These are phyloP conservation scores for Penicillium freii DNA, from an alignment of 2,329 filamentous ascomycete species.

Conservation along the genomic window DNA sequence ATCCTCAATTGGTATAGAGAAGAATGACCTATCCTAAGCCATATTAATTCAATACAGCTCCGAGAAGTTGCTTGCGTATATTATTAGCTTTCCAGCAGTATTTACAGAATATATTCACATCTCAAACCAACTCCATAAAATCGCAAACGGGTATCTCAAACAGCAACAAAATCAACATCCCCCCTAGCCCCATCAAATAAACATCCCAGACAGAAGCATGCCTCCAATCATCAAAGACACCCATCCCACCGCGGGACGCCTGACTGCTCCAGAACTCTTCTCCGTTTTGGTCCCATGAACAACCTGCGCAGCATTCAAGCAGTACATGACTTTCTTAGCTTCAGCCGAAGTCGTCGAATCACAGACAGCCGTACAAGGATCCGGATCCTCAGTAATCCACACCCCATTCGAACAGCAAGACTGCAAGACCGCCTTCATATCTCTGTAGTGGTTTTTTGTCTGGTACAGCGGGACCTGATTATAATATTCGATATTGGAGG, in stretches of 20 bases:
- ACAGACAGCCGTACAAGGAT: constrained; percentile 19
- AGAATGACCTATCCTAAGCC: neutral
- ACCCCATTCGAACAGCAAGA: constrained; percentile 11
- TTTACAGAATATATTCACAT: neutral
- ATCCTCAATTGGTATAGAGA: neutral
- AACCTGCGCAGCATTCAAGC: constrained; percentile 15
- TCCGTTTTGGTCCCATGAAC: constrained; percentile 11
- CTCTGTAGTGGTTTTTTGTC: neutral
- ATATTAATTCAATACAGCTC: neutral
- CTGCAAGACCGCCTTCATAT: constrained; percentile 13
- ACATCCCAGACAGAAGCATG: constrained; percentile 1
- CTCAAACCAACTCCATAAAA: neutral
- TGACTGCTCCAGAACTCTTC: neutral
- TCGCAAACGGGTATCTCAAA: constrained; percentile 12
- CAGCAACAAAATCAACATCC: neutral
- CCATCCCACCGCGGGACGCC: neutral
- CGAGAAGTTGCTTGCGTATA: neutral
- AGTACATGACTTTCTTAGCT: constrained; percentile 15
- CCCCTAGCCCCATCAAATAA: neutral
- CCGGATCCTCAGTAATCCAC: constrained; percentile 15
- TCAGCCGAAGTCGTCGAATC: constrained; percentile 6
- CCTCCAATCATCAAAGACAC: constrained; percentile 2
- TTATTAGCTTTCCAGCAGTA: neutral
- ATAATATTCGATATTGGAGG: constrained; percentile 6
- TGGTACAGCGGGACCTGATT: constrained; percentile 22